Base-by-base conservation (phyloP, 2,329 filamentous ascomycete genomes). In the Fusarium citri region DNA sequence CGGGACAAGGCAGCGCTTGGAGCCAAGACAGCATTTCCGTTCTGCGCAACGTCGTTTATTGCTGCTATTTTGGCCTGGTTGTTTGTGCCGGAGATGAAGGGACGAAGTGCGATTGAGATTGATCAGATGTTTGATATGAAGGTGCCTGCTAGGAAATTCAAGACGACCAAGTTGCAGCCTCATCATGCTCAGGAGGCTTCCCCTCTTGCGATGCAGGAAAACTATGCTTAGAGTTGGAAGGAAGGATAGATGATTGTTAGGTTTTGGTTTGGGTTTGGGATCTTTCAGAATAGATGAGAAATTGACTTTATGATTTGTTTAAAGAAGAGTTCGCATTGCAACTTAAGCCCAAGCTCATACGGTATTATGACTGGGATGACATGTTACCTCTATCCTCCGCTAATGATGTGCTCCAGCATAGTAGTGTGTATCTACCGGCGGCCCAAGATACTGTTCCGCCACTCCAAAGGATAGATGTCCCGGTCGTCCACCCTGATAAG, bases 11-110 rank as follows among this genome's bases (percentile, higher is more conserved):
- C 71, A 0, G 79, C 81, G 18, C 74, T 84, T 0, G 79, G 79
- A 10, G 80, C 78, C 2, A 83, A 83, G 69, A 80, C 80, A 1
- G 76, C 76, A 0, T 83, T 83, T 49, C 72, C 83, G 6, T 84
- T 82, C 59, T 78, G 77, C 1, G 28, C 80, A 73, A 0, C 45
- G 70, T 80, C 77, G 25, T 40, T 75, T 3, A 20, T 69, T 0
- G 69, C 64, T 0, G 47, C 60, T 3, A 23, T 55, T 1, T 4
- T 75, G 14, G 51, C 55, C 4, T 75, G 71, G 84, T 4, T 72
- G 4, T 70, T 61, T 3, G 41, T 74, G 0, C 72, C 72, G 1
- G 72, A 74, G 62, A 73, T 73, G 70, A 74, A 73, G 40, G 72
- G 68, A 9, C 26, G 70, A n/a, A 74, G 59, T 2, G 48, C 64